phyloP scores from a whole-genome alignment of 2,329 filamentous ascomycete species.

The Pseudocercospora cruenta region DNA sequence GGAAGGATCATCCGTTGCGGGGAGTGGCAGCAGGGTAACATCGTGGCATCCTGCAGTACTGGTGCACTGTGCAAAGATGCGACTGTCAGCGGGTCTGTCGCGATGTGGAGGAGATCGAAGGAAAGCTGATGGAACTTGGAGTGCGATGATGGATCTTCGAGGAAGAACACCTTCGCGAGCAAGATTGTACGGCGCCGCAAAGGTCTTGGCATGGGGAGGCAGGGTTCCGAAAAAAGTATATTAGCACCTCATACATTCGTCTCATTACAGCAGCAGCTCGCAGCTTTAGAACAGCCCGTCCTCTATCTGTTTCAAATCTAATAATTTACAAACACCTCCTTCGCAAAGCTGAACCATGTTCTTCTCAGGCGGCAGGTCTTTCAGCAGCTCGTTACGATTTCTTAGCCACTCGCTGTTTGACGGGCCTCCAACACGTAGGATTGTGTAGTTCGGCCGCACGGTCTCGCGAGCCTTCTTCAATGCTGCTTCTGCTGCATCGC shows the following conservation, averaged over 20 bases:
- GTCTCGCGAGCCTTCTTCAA: slow-evolving; percentile 45
- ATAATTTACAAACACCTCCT: slow-evolving; percentile 40
- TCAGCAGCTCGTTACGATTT: slow-evolving; percentile 53
- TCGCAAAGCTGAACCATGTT: slow-evolving; percentile 54
- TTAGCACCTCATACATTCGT: slow-evolving; percentile 2
- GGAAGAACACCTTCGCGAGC: neutral
- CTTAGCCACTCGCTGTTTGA: slow-evolving; percentile 53
- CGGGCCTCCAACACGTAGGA: slow-evolving; percentile 44
- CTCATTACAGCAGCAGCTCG: neutral
- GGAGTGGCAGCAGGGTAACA: neutral
- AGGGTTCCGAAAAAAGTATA: neutral
- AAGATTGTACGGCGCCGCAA: neutral
- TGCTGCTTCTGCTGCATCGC: slow-evolving; percentile 46
- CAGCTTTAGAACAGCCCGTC: slow-evolving; percentile 29
- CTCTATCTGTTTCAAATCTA: slow-evolving; percentile 34
- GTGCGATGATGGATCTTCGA: neutral
- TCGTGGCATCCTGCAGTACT: slow-evolving; percentile 4
- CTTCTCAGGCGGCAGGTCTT: slow-evolving; percentile 44
- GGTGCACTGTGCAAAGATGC: neutral
- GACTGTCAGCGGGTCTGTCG: neutral
- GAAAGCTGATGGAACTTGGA: neutral
- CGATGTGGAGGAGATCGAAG: neutral
- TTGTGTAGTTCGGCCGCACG: slow-evolving; percentile 42
- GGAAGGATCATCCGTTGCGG: neutral
- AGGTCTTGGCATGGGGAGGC: neutral